These are phyloP conservation scores for Trametopsis cervina DNA, from an alignment of 768 basidiomycete genomes.

Conservation along the genomic window DNA sequence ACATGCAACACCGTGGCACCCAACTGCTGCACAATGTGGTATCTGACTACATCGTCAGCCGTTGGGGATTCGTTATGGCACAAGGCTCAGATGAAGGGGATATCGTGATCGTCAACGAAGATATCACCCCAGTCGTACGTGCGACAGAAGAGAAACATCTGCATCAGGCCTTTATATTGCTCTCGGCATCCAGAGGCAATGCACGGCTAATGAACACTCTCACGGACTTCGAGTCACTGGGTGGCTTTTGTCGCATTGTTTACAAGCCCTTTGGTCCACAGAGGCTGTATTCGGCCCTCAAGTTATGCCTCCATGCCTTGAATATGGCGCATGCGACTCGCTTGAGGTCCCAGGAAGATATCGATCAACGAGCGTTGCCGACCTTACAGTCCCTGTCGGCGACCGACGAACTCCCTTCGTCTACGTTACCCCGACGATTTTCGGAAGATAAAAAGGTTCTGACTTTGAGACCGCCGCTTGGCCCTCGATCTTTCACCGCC, in stretches of 20 bases:
- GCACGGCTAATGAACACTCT: constrained; percentile 54
- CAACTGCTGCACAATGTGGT: constrained; percentile 60
- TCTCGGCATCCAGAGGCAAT: constrained; percentile 66
- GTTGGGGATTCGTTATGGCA: constrained; percentile 66
- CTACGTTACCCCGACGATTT: constrained; percentile 13
- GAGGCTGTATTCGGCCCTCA: constrained; percentile 59
- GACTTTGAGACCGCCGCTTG: constrained; percentile 42
- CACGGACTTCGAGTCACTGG: constrained; percentile 67
- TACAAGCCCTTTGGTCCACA: constrained; percentile 88
- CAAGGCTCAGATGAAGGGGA: constrained; percentile 47
- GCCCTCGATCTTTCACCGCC: constrained; percentile 43
- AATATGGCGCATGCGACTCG: constrained; percentile 37
- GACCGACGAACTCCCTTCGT: constrained; percentile 2
- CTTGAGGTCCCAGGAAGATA: constrained; percentile 16
- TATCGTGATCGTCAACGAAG: constrained; percentile 79
- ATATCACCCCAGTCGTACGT: constrained; percentile 46
- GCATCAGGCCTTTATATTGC: constrained; percentile 63
- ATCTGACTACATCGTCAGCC: constrained; percentile 55
- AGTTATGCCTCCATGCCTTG: constrained; percentile 51
- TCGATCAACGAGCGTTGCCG: neutral
- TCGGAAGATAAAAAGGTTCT: constrained; percentile 14
- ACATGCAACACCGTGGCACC: constrained; percentile 53
- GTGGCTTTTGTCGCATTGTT: constrained; percentile 83
- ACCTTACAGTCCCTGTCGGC: constrained; percentile 3
- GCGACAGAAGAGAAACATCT: constrained; percentile 54